Evolutionary conservation across 2,329 filamentous ascomycete species (phyloP).

Genomic region (Cadophora luteo-olivacea): DNA sequence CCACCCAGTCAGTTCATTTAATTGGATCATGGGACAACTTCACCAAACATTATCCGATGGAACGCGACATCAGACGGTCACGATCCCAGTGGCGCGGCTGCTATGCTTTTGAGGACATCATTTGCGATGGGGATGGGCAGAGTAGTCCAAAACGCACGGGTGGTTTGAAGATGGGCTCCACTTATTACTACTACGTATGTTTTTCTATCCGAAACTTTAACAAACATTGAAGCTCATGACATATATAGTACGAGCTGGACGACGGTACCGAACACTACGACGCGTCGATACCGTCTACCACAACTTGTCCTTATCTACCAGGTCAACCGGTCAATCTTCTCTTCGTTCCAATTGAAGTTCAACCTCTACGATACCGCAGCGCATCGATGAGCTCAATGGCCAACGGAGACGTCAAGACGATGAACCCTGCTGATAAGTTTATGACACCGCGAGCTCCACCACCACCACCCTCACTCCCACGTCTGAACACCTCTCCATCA

Average conservation of each 20-base stretch:
- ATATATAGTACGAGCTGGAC: slow-evolving; percentile 79
- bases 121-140: slow-evolving; percentile 72
- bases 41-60: slow-evolving; percentile 76
- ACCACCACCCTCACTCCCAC: slow-evolving; percentile 53
- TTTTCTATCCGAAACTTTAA: slow-evolving; percentile 43
- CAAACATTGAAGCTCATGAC: slow-evolving; percentile 29
- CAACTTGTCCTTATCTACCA: slow-evolving; percentile 82
- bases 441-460: slow-evolving; percentile 68
- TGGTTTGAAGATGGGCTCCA: slow-evolving; percentile 88
- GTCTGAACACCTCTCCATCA: slow-evolving; percentile 52
- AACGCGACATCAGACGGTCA: slow-evolving; percentile 78
- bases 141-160: slow-evolving; percentile 68
- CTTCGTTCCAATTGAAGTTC: slow-evolving; percentile 75
- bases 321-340: slow-evolving; percentile 88
- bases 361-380: slow-evolving; percentile 64
- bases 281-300: slow-evolving; percentile 74
- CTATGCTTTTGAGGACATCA: slow-evolving; percentile 84
- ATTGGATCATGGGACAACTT: slow-evolving; percentile 98
- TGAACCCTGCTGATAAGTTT: slow-evolving; percentile 80
- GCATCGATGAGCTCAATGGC: slow-evolving; percentile 68
- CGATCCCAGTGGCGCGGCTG: slow-evolving; percentile 85
- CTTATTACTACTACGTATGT: slow-evolving; percentile 95
- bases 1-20: slow-evolving; percentile 75
- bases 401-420: slow-evolving; percentile 69
- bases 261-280: slow-evolving; percentile 80